Conservation (phyloP, 441 rosid species). For the Corymbia citriodora region DNA sequence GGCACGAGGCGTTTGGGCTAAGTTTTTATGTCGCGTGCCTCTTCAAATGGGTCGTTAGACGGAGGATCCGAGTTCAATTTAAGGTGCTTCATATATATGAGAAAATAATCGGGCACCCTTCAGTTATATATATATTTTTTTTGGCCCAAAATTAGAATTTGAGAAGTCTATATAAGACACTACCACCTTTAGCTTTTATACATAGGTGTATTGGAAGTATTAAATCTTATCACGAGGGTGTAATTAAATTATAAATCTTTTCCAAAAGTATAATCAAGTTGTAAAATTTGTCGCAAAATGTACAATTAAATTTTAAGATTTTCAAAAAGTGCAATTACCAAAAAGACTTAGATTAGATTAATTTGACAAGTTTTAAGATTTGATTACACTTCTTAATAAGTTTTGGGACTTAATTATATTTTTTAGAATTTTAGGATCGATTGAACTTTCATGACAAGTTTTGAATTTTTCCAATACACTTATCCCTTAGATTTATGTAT, state of each 20-base stretch:
- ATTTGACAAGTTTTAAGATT: background rate
- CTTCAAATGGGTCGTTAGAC: fast-evolving
- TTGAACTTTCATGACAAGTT: too few species aligned
- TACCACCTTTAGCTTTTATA: too few species aligned
- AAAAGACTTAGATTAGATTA: background rate
- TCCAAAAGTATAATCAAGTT: fast-evolving
- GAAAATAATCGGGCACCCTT: background rate
- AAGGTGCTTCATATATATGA: background rate
- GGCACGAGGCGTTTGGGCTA: fast-evolving
- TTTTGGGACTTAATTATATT: too few species aligned
- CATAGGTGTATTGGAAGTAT: background rate
- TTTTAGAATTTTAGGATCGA: too few species aligned
- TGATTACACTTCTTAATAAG: too few species aligned
- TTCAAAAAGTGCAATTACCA: background rate
- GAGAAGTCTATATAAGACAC: background rate
- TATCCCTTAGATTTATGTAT: background rate
- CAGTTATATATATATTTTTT: too few species aligned
- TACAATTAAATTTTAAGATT: too few species aligned
- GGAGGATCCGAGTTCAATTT: background rate
- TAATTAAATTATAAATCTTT: too few species aligned
- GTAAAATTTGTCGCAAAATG: too few species aligned
- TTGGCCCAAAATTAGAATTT: too few species aligned
- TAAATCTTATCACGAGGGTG: background rate
- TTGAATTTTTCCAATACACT: fast-evolving
- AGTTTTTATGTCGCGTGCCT: too few species aligned